phyloP scores from a whole-genome alignment of 2,329 filamentous ascomycete genomes.

The Chlorencoelia australis region DNA sequence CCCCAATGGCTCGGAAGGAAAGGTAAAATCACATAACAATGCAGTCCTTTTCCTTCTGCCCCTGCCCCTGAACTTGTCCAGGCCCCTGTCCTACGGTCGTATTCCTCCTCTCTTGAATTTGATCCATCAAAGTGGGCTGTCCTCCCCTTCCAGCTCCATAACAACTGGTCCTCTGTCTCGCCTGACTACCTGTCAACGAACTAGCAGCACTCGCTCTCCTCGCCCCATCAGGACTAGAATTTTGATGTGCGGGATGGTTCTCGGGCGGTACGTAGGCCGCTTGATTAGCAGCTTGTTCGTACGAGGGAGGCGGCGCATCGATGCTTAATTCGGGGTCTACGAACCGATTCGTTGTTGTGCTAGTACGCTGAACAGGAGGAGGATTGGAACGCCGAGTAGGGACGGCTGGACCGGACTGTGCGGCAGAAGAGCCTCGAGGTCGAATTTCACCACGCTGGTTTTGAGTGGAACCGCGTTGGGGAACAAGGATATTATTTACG shows the following conservation, averaged over 20 bases:
- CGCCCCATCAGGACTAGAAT: constrained; percentile 8
- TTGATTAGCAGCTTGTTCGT: constrained; percentile 51
- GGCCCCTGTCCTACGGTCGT: constrained; percentile 14
- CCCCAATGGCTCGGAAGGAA: too few relatives aligned
- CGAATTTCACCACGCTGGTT: constrained; percentile 6
- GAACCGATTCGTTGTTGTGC: constrained; percentile 5
- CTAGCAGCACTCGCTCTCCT: constrained; percentile 17
- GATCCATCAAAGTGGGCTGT: constrained; percentile 10
- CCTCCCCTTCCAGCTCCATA: constrained; percentile 7
- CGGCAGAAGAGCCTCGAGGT: constrained; percentile 4
- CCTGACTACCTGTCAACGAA: constrained; percentile 1
- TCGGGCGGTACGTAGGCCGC: constrained; percentile 44
- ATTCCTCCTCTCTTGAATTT: constrained; percentile 20
- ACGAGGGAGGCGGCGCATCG: constrained; percentile 51
- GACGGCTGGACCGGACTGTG: constrained; percentile 7
- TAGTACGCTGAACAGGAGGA: too few relatives aligned
- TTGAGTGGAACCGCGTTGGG: constrained; percentile 21
- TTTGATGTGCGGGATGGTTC: constrained; percentile 33
- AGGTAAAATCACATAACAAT: constrained; percentile 20
- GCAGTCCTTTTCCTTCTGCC: constrained; percentile 20
- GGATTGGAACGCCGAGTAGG: constrained; percentile 8
- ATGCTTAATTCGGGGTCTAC: constrained; percentile 31
- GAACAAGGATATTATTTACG: constrained; percentile 26
- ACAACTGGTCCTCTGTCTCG: background rate
- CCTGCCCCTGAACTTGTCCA: background rate